phyloP scores from a whole-genome alignment of 2,329 filamentous ascomycete genomes.

The Aspergillus candidus region DNA sequence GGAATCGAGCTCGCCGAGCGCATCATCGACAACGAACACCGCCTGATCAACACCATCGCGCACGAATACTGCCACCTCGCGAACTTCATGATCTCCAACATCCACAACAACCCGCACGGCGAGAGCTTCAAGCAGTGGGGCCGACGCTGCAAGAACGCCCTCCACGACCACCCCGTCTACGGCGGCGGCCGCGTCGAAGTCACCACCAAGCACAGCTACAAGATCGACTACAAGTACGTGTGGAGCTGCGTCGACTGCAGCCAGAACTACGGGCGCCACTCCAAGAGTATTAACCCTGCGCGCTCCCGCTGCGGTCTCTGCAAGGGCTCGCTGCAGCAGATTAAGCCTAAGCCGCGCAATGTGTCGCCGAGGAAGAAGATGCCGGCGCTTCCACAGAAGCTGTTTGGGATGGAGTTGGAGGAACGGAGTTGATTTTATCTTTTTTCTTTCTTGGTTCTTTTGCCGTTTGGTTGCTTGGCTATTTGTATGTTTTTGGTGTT shows the following conservation, averaged over 20 bases:
- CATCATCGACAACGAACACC: constrained; percentile 70
- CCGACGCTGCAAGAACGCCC: constrained; percentile 30
- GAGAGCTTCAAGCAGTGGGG: constrained; percentile 73
- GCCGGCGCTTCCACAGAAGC: constrained; percentile 3
- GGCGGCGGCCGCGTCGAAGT: constrained; percentile 60
- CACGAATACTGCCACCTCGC: constrained; percentile 95
- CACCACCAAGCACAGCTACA: constrained; percentile 83
- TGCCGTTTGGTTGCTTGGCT: neutral
- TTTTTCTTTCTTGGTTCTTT: no score
- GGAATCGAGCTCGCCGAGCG: constrained; percentile 84
- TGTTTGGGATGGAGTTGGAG: constrained; percentile 8
- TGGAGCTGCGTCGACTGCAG: constrained; percentile 71
- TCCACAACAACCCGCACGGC: constrained; percentile 74
- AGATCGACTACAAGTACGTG: constrained; percentile 86
- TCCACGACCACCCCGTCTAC: constrained; percentile 47
- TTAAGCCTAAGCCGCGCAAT: constrained; percentile 65
- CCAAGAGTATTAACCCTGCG: constrained; percentile 69
- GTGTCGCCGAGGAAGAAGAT: constrained; percentile 25
- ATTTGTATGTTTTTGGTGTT: neutral
- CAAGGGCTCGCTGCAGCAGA: constrained; percentile 64
- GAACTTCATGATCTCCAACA: constrained; percentile 78
- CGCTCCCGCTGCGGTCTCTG: constrained; percentile 74
- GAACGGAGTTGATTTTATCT: constrained; percentile 1
- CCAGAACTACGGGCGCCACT: constrained; percentile 73
- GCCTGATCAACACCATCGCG: constrained; percentile 82